These are phyloP conservation scores for Artemisia argyi DNA, from an alignment of 129 eudicot species.

Conservation along the genomic window DNA sequence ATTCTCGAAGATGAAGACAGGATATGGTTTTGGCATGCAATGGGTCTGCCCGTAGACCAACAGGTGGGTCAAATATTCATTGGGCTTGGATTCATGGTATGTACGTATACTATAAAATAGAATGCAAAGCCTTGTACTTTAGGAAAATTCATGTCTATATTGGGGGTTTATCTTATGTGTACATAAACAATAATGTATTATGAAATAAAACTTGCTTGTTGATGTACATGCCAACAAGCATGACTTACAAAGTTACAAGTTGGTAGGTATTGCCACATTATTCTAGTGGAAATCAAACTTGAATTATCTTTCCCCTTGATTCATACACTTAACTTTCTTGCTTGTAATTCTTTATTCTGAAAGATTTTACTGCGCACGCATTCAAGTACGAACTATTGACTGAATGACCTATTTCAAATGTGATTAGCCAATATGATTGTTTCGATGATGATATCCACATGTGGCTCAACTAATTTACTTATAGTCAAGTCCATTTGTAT, in stretches of 20 bases:
- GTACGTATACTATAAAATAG: constrained; percentile 20
- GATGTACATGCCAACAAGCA: constrained; percentile 25
- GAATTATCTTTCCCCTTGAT: background rate
- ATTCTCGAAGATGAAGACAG: constrained; percentile 15
- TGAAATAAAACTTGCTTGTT: constrained; percentile 29
- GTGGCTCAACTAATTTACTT: no score
- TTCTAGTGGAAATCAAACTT: background rate
- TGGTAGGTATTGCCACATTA: background rate
- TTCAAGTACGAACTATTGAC: no score
- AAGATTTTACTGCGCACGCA: no score
- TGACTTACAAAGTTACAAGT: background rate
- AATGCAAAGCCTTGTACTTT: constrained; percentile 14
- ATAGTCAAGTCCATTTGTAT: no score
- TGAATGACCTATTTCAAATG: no score
- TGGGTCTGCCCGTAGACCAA: background rate
- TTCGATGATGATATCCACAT: no score
- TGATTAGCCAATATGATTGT: no score
- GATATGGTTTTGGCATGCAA: constrained; percentile 12
- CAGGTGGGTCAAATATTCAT: background rate
- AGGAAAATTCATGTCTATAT: constrained; percentile 18
- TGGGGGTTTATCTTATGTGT: constrained; percentile 24
- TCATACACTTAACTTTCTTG: background rate
- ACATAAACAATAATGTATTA: constrained; percentile 21
- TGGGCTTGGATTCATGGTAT: constrained; percentile 26
- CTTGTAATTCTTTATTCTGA: no score